phyloP scores from a whole-genome alignment of 495 filamentous ascomycete species.

The Aspergillus panamensis region DNA sequence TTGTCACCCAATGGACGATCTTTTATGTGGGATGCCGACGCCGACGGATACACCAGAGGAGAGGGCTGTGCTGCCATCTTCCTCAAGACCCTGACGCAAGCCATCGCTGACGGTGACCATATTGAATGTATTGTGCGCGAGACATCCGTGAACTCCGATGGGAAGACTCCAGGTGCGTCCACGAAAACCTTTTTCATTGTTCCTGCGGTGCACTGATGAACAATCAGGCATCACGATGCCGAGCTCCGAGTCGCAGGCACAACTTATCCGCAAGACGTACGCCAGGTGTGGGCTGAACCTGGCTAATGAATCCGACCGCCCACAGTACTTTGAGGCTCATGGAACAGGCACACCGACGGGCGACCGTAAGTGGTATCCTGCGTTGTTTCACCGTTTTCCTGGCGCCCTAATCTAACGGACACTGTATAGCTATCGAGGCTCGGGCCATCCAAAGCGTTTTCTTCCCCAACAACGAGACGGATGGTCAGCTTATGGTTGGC shows the following conservation, averaged over 20 bases:
- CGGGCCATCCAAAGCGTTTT: constrained; percentile 32
- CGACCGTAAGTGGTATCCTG: too few relatives aligned
- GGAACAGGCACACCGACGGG: constrained; percentile 42
- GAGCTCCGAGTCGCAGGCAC: constrained; percentile 28
- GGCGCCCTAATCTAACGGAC: too few relatives aligned
- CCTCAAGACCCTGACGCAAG: constrained; percentile 35
- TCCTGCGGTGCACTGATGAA: too few relatives aligned
- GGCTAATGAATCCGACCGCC: constrained; percentile 22
- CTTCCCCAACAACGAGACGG: constrained; percentile 5
- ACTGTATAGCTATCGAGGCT: constrained; percentile 40
- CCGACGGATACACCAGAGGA: constrained; percentile 47
- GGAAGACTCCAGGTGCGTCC: too few relatives aligned
- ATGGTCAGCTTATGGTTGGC: not conserved
- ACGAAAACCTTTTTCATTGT: too few relatives aligned
- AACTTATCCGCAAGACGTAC: constrained; percentile 35
- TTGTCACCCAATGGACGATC: constrained; percentile 20
- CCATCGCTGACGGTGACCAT: constrained; percentile 34
- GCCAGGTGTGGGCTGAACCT: constrained; percentile 33
- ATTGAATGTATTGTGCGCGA: constrained; percentile 40
- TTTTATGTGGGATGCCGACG: constrained; percentile 41
- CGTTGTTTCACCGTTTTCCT: too few relatives aligned
- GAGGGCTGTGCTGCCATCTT: constrained; percentile 42
- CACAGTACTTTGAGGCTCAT: constrained; percentile 41
- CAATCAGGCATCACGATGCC: too few relatives aligned
- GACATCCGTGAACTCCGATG: constrained; percentile 39